Conservation (phyloP, 1,284 basidiomycete species). For the Irpex sp. region DNA sequence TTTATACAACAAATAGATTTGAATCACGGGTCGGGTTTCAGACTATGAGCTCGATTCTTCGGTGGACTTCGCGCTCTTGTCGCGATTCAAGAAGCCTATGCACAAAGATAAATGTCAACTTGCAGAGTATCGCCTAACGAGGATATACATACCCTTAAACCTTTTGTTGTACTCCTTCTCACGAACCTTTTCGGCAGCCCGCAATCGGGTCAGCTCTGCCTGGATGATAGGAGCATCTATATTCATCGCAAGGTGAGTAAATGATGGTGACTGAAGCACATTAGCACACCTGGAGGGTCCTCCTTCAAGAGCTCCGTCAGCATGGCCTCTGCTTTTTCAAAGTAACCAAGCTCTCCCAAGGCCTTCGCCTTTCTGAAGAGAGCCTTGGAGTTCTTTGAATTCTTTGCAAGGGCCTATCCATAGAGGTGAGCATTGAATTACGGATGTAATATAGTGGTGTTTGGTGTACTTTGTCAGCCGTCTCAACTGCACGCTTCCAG, state of each 20-base stretch:
- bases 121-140: neutral
- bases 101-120: neutral
- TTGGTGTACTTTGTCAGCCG: conserved; percentile 62
- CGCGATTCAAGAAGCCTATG: conserved; percentile 37
- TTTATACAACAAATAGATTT: conserved; percentile 8
- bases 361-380: conserved; percentile 80
- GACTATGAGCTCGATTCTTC: conserved; percentile 8
- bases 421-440: neutral
- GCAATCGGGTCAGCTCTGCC: conserved; percentile 57
- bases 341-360: conserved; percentile 66
- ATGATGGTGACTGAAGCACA: neutral
- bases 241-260: neutral
- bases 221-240: conserved; percentile 57
- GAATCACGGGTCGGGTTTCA: neutral
- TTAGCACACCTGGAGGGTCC: conserved; percentile 50
- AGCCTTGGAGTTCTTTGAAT: conserved; percentile 72
- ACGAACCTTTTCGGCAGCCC: conserved; percentile 57
- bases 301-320: conserved; percentile 61
- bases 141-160: conserved; percentile 54
- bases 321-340: conserved; percentile 64
- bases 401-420: conserved; percentile 62
- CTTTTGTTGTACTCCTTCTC: conserved; percentile 66
- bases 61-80: conserved; percentile 23
- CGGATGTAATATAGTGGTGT: neutral
- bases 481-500: conserved; percentile 72